A percentile compares a stretch with the other conserved stretches of the same genome.
Conservation (phyloP, 345 rosid genomes). For the Moricandia moricandioides region DNA sequence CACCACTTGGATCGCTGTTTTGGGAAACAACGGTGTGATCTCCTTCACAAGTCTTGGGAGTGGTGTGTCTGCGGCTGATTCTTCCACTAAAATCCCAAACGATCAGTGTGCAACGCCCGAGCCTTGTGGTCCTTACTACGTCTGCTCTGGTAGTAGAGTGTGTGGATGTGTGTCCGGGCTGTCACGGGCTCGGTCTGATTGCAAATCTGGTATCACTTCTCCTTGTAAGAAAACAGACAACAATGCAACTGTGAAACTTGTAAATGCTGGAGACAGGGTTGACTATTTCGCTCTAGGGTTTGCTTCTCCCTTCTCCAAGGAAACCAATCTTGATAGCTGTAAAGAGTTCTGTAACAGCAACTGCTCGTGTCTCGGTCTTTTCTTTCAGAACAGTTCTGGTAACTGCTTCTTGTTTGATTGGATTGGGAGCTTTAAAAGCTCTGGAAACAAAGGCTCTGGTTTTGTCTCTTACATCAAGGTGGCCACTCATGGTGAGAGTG, state of each 20-base stretch:
- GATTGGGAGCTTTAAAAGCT: slow-evolving; percentile 60
- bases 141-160: slow-evolving; percentile 49
- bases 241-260: slow-evolving; percentile 42
- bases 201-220: slow-evolving; percentile 54
- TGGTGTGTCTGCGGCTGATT: slow-evolving; percentile 24
- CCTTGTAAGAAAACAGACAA: slow-evolving; percentile 45
- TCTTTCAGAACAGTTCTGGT: slow-evolving; percentile 63
- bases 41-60: slow-evolving; percentile 54
- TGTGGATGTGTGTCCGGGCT: slow-evolving; percentile 69
- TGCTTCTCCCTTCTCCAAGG: slow-evolving; percentile 48
- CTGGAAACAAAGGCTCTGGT: slow-evolving; percentile 37
- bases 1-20: slow-evolving; percentile 69
- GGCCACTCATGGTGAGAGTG: slow-evolving; percentile 22
- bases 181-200: slow-evolving; percentile 30
- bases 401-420: slow-evolving; percentile 70
- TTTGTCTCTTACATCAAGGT: slow-evolving; percentile 64
- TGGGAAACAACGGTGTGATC: slow-evolving; percentile 61
- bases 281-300: slow-evolving; percentile 64
- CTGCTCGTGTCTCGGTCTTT: slow-evolving; percentile 77
- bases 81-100: slow-evolving; percentile 57
- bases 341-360: slow-evolving; percentile 57
- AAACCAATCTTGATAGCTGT: slow-evolving; percentile 61
- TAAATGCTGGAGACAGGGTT: slow-evolving; percentile 51
- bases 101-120: slow-evolving; percentile 70
- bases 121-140: slow-evolving; percentile 55